Evolutionary conservation across 805 yeast species (phyloP).

Genomic region (Sugiyamaella marilandica): DNA sequence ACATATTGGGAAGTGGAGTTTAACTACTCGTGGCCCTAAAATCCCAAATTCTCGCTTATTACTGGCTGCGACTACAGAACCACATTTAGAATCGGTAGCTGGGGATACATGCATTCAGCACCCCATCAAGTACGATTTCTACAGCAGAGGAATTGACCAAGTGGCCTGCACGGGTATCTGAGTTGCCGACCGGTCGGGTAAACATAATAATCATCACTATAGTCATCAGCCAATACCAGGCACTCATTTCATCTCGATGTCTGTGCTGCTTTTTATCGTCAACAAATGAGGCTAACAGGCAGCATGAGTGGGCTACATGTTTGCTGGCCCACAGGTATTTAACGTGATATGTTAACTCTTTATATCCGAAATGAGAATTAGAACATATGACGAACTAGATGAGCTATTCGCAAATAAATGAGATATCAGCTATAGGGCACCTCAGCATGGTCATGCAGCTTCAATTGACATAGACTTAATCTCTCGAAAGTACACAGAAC

Average conservation of each 20-base stretch:
- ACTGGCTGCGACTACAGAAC: constrained; percentile 19
- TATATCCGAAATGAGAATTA: constrained; percentile 53
- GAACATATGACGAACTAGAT: constrained; percentile 57
- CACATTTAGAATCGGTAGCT: constrained; percentile 2
- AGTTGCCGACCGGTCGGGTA: constrained; percentile 3
- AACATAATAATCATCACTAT: constrained; percentile 3
- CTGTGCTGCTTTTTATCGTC: constrained; percentile 6
- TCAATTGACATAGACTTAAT: constrained; percentile 5
- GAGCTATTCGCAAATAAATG: constrained; percentile 38
- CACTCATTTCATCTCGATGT: constrained; percentile 4
- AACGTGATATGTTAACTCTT: constrained; percentile 33
- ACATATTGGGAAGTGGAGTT: constrained; percentile 1
- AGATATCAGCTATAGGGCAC: constrained; percentile 26
- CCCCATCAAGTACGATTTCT: not conserved
- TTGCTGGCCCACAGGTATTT: constrained; percentile 1
- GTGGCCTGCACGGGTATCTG: constrained; percentile 7
- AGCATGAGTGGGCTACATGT: constrained; percentile 1
- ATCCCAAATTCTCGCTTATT: constrained; percentile 25
- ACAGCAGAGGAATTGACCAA: constrained; percentile 2
- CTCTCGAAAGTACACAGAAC: constrained; percentile 3
- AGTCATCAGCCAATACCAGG: constrained; percentile 1
- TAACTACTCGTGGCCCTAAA: not conserved
- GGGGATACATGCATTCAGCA: constrained; percentile 18
- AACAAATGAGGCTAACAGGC: constrained; percentile 5
- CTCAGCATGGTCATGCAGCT: constrained; percentile 6